Base-by-base conservation (phyloP, 192 early-diverging fungal genomes). In the Backusella liffmaniae region DNA sequence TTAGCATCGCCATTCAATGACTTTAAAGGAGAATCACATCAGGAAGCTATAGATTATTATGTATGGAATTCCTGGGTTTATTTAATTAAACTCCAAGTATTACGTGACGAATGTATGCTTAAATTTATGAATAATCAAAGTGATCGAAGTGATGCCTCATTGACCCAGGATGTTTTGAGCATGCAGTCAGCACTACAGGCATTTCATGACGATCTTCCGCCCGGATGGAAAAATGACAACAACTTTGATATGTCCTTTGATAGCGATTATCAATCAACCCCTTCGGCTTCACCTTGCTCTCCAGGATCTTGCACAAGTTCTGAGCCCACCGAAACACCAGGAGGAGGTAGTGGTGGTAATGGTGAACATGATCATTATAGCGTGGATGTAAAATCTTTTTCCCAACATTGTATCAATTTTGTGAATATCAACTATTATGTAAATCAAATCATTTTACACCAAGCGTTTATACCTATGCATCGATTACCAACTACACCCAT, bases 401-500 rank as follows among this genome's bases (percentile, higher is more conserved):
- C 41, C 13, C 62, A 70, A 37, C 79, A 73, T 37, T 79, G 81
- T 42, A 67, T 76, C 1, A 37, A 79, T 9, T 76, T 73, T 44
- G 69, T 79, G 35, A 74, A 79, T 65, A 46, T 77, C 12, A 69
- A 79, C 32, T 82, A 79, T 49, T 65, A 76, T 41, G 79, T 79
- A 66, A 82, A 82, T 62, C 37, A 73, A 37, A 82, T 82, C 29
- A 77, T 79, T 2, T 66, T 82, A 23, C 73, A 82, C 62, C 74
- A 79, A 49, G 41, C 74, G 2, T 82, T 79, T 59, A 53, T 82
- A 67, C 67, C 81, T 30, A 36, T 77, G 16, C 53, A 79, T 18
- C 77, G 51, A 23, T 37, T 82, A 18, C 81, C 81, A 9, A 73
- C 30, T 34, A 59, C 77, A 10, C 41, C 78, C 0, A 79, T 79